Conservation (phyloP, 768 basidiomycete genomes). For the Leccinum disarticulatum region DNA sequence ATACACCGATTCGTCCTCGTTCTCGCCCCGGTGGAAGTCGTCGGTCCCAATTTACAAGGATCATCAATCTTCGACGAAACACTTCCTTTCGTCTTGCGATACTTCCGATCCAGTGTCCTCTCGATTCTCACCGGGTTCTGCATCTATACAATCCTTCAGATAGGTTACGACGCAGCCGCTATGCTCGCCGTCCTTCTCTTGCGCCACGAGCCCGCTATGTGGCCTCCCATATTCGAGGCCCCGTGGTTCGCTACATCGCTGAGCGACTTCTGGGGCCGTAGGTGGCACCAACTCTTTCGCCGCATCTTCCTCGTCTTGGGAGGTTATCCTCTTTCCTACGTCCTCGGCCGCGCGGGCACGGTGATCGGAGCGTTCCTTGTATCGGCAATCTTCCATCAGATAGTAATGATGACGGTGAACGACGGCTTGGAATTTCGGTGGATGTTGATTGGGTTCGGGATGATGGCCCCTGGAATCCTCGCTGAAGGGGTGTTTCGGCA, state of each 20-base stretch:
- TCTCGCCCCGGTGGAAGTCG: conserved; percentile 37
- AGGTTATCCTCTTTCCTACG: conserved; percentile 25
- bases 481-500: conserved; percentile 38
- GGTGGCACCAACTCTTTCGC: conserved; percentile 41
- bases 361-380: conserved; percentile 56
- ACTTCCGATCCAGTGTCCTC: conserved; percentile 42
- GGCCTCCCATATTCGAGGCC: conserved; percentile 34
- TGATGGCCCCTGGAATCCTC: conserved; percentile 52
- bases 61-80: conserved; percentile 33
- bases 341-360: conserved; percentile 48
- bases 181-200: conserved; percentile 29
- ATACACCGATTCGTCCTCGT: conserved; percentile 49
- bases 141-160: conserved; percentile 46
- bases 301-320: conserved; percentile 33
- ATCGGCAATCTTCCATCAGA: conserved; percentile 57
- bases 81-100: conserved; percentile 28
- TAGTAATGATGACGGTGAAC: conserved; percentile 51
- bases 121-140: conserved; percentile 42
- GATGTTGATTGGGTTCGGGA: conserved; percentile 50
- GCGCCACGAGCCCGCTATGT: conserved; percentile 28
- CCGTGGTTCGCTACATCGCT: conserved; percentile 40
- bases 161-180: conserved; percentile 26
- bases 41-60: conserved; percentile 24
- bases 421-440: conserved; percentile 41
- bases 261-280: conserved; percentile 36